Percentiles rank a stretch among this genome's conserved stretches.
Evolutionary conservation across 257 asterid genomes (phyloP).

Genomic region (Solanum tacnaense): DNA sequence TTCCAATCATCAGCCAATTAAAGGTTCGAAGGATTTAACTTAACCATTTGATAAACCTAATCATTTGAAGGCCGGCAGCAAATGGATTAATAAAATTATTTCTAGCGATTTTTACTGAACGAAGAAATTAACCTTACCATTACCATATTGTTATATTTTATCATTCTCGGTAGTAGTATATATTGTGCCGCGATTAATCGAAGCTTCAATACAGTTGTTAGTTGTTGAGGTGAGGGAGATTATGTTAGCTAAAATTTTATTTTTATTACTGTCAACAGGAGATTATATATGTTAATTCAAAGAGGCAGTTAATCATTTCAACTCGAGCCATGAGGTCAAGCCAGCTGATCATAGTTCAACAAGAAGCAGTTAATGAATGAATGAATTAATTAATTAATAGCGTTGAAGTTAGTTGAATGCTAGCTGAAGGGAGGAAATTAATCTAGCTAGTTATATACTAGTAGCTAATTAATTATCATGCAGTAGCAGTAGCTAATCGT

Average conservation of each 20-base stretch:
- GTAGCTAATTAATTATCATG: background rate
- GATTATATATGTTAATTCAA: background rate
- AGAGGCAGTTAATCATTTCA: background rate
- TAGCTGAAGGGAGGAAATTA: background rate
- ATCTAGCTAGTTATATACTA: background rate
- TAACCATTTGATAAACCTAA: background rate
- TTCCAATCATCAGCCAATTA: background rate
- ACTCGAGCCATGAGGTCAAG: background rate
- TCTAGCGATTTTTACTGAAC: background rate
- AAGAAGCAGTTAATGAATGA: background rate
- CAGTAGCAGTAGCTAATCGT: background rate
- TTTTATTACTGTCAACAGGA: background rate
- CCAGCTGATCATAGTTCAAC: background rate
- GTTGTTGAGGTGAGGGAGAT: background rate
- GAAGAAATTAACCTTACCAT: background rate
- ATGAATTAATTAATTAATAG: background rate
- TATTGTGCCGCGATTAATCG: background rate
- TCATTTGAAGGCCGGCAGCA: background rate
- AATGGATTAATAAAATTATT: background rate
- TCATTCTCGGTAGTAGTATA: background rate
- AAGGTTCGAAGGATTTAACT: background rate
- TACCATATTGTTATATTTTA: background rate
- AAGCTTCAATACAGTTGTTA: background rate
- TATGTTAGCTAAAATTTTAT: background rate
- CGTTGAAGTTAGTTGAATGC: background rate